Evolutionary conservation across 2,329 filamentous ascomycete species (phyloP), one percentile per base, ranked within the genome.

Genomic region (Diaporthe capsici): DNA sequence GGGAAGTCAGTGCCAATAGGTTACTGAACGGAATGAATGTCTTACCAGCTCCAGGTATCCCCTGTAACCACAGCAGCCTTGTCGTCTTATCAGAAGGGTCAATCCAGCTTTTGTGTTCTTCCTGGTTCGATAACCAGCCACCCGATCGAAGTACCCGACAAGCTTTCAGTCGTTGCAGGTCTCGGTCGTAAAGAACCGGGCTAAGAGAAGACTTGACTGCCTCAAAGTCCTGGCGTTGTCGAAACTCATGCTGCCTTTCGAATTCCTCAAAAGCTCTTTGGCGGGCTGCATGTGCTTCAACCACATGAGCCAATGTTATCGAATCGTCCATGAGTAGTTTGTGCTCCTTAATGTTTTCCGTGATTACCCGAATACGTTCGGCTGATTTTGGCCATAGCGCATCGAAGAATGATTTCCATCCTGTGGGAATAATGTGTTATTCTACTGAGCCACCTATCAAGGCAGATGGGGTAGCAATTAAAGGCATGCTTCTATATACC

Each of bases 31-130:
- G n/a, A n/a, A n/a, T n/a, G n/a, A n/a, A n/a, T n/a, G n/a, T n/a
- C n/a, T n/a, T 37, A 58, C 55, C 55, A 37, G 55, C 55, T 22
- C 55, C 55, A 58, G 55, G 55, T 58, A 58, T 58, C 13, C 55
- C 55, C 31, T 58, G 55, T 34, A 58, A 15, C 55, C 55, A 58
- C 9, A 58, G 55, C 28, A 58, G 55, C 12, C 55, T 58, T 22
- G 31, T 8, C 9, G 6, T 22, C 7, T 58, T 37, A 8, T 58
- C 17, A 22, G 28, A 37, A 9, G 31, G 28, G 55, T 58, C 17
- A 37, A 37, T 58, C 55, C 55, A 58, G 55, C 9, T 31, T 12
- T 8, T 58, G 31, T 58, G 37, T 22, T 58, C 55, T 37, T 58
- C 55, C 28, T 37, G 55, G 9, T 58, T 31, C 31, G 39, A 10